A percentile compares a stretch with the other conserved stretches of the same genome.
These are phyloP conservation scores for Suhomyces taliae DNA, from an alignment of 1,139 yeast species.

Conservation along the genomic window DNA sequence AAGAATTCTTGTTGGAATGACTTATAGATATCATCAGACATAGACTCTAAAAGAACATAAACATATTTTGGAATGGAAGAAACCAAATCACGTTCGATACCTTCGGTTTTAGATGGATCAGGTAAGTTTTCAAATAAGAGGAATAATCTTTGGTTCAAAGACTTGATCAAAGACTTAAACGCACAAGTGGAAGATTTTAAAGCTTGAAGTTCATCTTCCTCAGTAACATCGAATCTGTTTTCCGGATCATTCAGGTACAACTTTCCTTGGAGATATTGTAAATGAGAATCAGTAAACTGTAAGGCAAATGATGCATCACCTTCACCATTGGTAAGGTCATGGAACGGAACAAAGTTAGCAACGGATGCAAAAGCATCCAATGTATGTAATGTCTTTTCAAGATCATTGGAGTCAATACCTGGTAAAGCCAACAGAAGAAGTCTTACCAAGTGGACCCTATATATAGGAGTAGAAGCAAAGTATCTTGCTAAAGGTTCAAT, in stretches of 20 bases:
- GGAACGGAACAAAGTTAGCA: constrained; percentile 72
- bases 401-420: constrained; percentile 88
- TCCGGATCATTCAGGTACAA: constrained; percentile 22
- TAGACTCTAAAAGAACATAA: constrained; percentile 65
- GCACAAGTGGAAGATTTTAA: constrained; percentile 73
- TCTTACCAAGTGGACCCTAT: constrained; percentile 77
- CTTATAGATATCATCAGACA: constrained; percentile 63
- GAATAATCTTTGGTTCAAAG: constrained; percentile 62
- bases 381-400: constrained; percentile 69
- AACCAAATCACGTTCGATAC: constrained; percentile 54
- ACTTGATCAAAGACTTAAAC: constrained; percentile 60
- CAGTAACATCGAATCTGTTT: constrained; percentile 31
- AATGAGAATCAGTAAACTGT: constrained; percentile 68
- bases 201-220: constrained; percentile 52
- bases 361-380: constrained; percentile 70
- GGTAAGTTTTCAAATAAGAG: constrained; percentile 75
- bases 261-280: constrained; percentile 47
- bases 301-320: constrained; percentile 62
- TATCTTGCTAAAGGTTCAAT: constrained; percentile 67
- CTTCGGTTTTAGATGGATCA: constrained; percentile 50
- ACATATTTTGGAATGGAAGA: constrained; percentile 64
- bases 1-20: constrained; percentile 53
- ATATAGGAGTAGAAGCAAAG: constrained; percentile 64
- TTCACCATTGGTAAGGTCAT: constrained; percentile 45
- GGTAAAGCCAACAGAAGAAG: constrained; percentile 69